Conservation (phyloP, 1,139 yeast genomes). For the Yamadazyma taylorii region DNA sequence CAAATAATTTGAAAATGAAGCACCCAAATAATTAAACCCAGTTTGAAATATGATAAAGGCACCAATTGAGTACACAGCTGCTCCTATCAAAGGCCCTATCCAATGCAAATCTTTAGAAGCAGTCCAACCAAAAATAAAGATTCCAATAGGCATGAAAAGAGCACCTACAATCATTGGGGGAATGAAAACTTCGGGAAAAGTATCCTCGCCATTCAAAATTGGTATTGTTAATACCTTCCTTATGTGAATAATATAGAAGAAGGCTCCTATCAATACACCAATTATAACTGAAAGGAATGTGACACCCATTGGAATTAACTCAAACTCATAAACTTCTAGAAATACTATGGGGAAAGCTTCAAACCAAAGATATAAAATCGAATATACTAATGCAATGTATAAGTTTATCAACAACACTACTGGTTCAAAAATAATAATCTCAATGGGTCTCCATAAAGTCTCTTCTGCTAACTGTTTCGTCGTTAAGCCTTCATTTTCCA, state of each 20-base stretch:
- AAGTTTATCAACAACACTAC: slow-evolving; percentile 31
- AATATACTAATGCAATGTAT: slow-evolving; percentile 31
- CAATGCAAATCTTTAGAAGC: slow-evolving; percentile 27
- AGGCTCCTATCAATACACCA: slow-evolving; percentile 22
- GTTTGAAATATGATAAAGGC: slow-evolving; percentile 32
- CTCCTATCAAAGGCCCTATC: slow-evolving; percentile 32
- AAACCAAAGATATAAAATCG: slow-evolving; percentile 32
- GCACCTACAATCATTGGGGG: slow-evolving; percentile 44
- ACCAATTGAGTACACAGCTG: slow-evolving; percentile 26
- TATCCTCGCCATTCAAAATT: slow-evolving; percentile 32
- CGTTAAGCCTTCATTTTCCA: slow-evolving; percentile 35
- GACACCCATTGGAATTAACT: slow-evolving; percentile 29
- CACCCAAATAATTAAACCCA: slow-evolving; percentile 56
- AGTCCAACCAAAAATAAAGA: slow-evolving; percentile 36
- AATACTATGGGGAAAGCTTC: slow-evolving; percentile 35
- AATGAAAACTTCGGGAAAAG: slow-evolving; percentile 63
- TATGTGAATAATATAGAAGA: slow-evolving; percentile 22
- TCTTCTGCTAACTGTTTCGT: slow-evolving; percentile 21
- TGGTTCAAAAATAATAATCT: slow-evolving; percentile 29
- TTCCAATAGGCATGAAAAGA: slow-evolving; percentile 28
- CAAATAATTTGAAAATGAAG: slow-evolving; percentile 48
- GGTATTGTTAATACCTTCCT: slow-evolving; percentile 25
- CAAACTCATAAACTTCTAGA: slow-evolving; percentile 21
- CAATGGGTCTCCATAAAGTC: slow-evolving; percentile 33
- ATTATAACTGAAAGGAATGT: slow-evolving; percentile 22